A percentile compares a stretch with the other conserved stretches of the same genome.
Evolutionary conservation across 2,329 filamentous ascomycete species (phyloP).

Genomic region (Drechslerella stenobrocha): DNA sequence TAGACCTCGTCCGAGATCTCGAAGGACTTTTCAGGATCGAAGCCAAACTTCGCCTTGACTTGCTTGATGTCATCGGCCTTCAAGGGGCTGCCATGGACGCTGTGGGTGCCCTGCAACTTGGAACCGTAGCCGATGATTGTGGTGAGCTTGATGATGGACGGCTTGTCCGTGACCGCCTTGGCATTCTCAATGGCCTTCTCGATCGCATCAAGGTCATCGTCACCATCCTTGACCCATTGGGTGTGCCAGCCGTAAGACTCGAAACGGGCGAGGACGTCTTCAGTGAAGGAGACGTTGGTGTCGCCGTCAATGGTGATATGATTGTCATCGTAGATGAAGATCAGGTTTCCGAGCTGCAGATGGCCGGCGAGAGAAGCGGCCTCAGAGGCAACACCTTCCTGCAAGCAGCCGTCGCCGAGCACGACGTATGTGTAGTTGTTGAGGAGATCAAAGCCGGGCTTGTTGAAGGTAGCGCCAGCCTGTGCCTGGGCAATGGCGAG

Average conservation of each 20-base stretch:
- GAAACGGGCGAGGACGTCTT: constrained; percentile 92
- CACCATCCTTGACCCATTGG: constrained; percentile 79
- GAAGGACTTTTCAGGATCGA: constrained; percentile 92
- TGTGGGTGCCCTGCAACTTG: constrained; percentile 85
- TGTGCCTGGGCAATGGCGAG: constrained; percentile 95
- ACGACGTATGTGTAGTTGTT: constrained; percentile 98
- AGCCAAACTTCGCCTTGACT: constrained; percentile 93
- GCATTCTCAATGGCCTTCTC: constrained; percentile 84
- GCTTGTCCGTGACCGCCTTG: constrained; percentile 91
- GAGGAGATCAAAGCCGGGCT: constrained; percentile 84
- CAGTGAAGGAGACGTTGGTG: constrained; percentile 94
- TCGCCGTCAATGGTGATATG: constrained; percentile 94
- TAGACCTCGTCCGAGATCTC: constrained; percentile 93
- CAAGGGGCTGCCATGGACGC: constrained; percentile 93
- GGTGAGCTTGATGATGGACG: constrained; percentile 91
- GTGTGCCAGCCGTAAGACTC: constrained; percentile 97
- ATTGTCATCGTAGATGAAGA: constrained; percentile 97
- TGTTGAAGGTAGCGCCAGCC: constrained; percentile 90
- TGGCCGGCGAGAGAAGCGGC: constrained; percentile 91
- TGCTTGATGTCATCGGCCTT: constrained; percentile 92
- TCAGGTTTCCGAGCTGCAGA: constrained; percentile 96
- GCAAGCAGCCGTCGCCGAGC: constrained; percentile 96
- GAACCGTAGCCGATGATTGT: constrained; percentile 98
- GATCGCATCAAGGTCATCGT: constrained; percentile 83
- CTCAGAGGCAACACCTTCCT: constrained; percentile 96